phyloP scores from a whole-genome alignment of 306 rosid genomes.

The Hippophae rhamnoides region DNA sequence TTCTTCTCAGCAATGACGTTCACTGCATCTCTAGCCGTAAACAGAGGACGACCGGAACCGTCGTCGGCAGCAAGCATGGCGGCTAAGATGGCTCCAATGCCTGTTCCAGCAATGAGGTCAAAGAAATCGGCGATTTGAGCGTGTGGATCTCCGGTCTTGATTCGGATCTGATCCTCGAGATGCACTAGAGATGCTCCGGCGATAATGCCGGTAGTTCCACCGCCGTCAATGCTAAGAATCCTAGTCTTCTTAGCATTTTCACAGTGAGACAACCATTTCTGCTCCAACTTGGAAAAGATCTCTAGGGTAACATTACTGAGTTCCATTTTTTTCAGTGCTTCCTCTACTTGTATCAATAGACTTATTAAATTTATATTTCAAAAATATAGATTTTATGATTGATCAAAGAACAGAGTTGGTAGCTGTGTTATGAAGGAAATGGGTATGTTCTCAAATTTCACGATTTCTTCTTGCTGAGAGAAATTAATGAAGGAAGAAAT shows the following conservation, averaged over 20 bases:
- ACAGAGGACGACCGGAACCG: conserved; percentile 65
- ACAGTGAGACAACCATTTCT: conserved; percentile 88
- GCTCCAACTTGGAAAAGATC: conserved; percentile 89
- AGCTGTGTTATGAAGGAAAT: background rate
- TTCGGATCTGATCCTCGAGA: conserved; percentile 97
- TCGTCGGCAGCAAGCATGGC: conserved; percentile 63
- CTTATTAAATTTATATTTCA: background rate
- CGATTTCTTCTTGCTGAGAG: conserved; percentile 34
- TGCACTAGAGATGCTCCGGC: conserved; percentile 62
- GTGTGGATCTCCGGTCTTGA: conserved; percentile 55
- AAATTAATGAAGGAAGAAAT: conserved; percentile 27
- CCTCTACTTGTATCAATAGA: background rate
- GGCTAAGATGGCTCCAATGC: conserved; percentile 76
- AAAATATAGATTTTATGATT: too few species aligned
- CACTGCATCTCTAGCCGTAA: conserved; percentile 62
- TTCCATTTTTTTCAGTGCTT: conserved; percentile 38
- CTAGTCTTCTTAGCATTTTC: conserved; percentile 53
- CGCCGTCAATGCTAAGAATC: conserved; percentile 93
- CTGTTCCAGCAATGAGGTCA: conserved; percentile 79
- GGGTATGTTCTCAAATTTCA: conserved; percentile 14
- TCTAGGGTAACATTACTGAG: conserved; percentile 65
- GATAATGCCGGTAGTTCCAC: conserved; percentile 66
- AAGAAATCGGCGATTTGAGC: conserved; percentile 76
- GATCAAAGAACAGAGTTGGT: background rate
- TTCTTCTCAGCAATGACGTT: conserved; percentile 23